Conservation (phyloP, 768 basidiomycete genomes). For the Psilocybe cubensis region DNA sequence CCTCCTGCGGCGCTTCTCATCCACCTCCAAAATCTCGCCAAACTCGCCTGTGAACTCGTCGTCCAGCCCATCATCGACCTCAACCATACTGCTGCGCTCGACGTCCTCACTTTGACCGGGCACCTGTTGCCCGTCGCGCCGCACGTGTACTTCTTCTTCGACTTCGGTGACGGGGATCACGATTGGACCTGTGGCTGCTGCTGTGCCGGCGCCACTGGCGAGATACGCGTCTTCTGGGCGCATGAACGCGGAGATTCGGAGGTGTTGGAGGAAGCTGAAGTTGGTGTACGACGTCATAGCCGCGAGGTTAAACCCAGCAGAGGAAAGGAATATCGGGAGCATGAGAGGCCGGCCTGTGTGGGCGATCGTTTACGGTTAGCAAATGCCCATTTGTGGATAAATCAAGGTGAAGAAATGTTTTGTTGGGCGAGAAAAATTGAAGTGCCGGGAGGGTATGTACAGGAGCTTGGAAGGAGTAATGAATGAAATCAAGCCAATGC, state of each 20-base stretch:
- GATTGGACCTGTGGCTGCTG: neutral
- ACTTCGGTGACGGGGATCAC: neutral
- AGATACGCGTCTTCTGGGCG: neutral
- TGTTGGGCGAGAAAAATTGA: no score
- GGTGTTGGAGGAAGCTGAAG: constrained; percentile 83
- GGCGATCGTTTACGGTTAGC: constrained; percentile 8
- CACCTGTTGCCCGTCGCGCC: neutral
- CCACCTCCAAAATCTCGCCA: neutral
- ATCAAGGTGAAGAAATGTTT: constrained; percentile 21
- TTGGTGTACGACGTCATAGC: constrained; percentile 80
- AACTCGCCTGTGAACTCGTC: neutral
- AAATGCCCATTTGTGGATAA: neutral
- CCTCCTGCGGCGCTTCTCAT: neutral
- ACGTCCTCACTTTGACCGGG: neutral
- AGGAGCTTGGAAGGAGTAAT: no score
- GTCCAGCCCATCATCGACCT: constrained; percentile 3
- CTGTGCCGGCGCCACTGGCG: neutral
- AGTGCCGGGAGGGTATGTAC: no score
- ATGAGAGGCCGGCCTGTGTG: constrained; percentile 78
- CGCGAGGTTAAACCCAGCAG: constrained; percentile 75
- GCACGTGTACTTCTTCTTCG: neutral
- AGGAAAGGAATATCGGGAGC: constrained; percentile 81
- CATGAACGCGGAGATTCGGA: constrained; percentile 72
- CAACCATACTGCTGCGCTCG: neutral
- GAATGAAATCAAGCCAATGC: constrained; percentile 9